Percentiles rank a stretch among this genome's conserved stretches.
These are phyloP conservation scores for Calonectria hawksworthii DNA, from an alignment of 2,329 filamentous ascomycete species.

Conservation along the genomic window DNA sequence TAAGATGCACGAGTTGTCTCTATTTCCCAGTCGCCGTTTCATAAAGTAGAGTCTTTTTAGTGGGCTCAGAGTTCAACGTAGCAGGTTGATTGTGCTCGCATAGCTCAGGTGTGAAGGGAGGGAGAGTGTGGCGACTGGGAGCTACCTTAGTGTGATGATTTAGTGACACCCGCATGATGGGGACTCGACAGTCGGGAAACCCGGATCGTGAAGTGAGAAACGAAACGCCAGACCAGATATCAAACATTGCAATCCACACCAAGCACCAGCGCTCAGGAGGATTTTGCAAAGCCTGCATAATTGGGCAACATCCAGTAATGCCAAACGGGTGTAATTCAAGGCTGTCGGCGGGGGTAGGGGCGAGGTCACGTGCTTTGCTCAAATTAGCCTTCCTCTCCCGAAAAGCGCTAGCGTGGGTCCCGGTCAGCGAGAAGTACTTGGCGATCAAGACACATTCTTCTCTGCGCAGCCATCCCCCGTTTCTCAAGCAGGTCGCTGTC, in stretches of 20 bases:
- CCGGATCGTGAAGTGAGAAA: neutral
- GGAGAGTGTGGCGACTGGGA: neutral
- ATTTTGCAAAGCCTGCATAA: neutral
- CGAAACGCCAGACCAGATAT: neutral
- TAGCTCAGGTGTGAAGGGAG: neutral
- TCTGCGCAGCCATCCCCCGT: slow-evolving; percentile 48
- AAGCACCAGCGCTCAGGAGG: neutral
- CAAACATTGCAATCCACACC: neutral
- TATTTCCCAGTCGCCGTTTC: neutral
- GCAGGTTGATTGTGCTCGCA: too few relatives aligned
- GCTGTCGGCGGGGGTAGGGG: slow-evolving; percentile 21
- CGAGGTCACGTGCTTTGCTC: slow-evolving; percentile 50
- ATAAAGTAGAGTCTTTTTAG: neutral
- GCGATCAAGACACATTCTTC: slow-evolving; percentile 58
- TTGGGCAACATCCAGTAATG: neutral
- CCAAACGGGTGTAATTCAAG: neutral
- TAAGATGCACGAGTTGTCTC: slow-evolving; percentile 34
- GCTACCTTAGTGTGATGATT: slow-evolving; percentile 1
- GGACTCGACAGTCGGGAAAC: neutral
- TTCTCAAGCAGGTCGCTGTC: slow-evolving; percentile 38
- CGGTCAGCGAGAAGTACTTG: slow-evolving; percentile 47
- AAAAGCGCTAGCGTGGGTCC: slow-evolving; percentile 47
- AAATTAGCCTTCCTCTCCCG: slow-evolving; percentile 46
- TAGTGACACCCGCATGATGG: slow-evolving; percentile 4
- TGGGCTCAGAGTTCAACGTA: too few relatives aligned